Evolutionary conservation across 2,329 filamentous ascomycete genomes (phyloP), one percentile per base, ranked within the genome.

Genomic region (Claviceps capensis): DNA sequence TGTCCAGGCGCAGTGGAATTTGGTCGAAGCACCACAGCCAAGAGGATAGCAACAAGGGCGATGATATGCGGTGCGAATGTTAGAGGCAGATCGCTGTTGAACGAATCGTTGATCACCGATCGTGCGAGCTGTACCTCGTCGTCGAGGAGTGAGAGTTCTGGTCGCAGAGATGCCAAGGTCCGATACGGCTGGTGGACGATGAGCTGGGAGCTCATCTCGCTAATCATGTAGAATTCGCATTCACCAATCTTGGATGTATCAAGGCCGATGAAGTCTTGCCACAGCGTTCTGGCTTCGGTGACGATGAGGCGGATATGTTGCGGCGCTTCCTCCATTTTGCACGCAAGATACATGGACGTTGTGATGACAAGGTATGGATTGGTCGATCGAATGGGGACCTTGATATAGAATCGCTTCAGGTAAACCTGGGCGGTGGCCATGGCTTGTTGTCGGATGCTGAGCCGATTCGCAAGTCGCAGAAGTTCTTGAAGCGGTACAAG

Each of bases 251-350:
- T 88, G 52, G 86, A 82, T 8, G 86, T 85, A 66, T 95, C 89
- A 53, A 83, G 79, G 42, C 79, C 75, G 58, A 87, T 80, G 54
- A 85, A 79, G 57, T 90, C 86, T 61, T 87, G 83, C 88, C 88
- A 95, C 54, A 94, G 76, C 53, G 85, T 80, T 37, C 88, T 82
- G 3, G 90, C 88, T 67, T 98, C 93, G 47, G 82, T 84, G 11
- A 93, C 83, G 53, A 98, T 84, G 57, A 95, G 79, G 34, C 93
- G 81, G 61, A 98, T 97, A 66, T 98, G 93, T 66, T 97, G 91
- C 2, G 93, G 93, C 49, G 84, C 90, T 67, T 98, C 93, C 67
- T 98, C 93, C 81, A 95, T 95, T 70, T 98, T 98, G 72, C 89
- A 95, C 19, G 93, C 90, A 38, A 98, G 75, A 66, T 98, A 98